phyloP scores from a whole-genome alignment of 2,329 filamentous ascomycete genomes.

The Alternaria incomplexa region DNA sequence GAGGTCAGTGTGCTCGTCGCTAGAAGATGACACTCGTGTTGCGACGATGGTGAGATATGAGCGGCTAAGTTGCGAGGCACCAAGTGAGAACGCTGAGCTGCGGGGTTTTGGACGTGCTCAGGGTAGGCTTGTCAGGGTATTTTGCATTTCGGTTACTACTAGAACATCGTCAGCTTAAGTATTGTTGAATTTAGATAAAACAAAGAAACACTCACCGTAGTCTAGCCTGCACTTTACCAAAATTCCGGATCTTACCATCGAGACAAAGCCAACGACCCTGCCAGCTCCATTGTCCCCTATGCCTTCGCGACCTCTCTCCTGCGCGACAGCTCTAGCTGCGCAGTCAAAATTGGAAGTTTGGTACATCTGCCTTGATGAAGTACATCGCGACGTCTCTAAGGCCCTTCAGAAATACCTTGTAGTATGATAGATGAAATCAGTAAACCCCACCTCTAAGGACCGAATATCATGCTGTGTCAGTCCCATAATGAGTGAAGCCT shows the following conservation, averaged over 20 bases:
- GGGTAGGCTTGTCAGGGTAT: constrained; percentile 7
- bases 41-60: constrained; percentile 6
- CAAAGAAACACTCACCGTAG: constrained; percentile 19
- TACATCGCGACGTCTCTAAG: background rate
- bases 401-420: background rate
- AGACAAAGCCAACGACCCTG: background rate
- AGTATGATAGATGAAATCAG: background rate
- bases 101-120: constrained; percentile 12
- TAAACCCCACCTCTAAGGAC: background rate
- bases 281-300: background rate
- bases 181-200: background rate
- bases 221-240: constrained; percentile 3
- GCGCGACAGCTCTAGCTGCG: background rate
- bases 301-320: background rate
- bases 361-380: background rate
- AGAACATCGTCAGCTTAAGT: constrained; percentile 17
- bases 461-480: background rate
- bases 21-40: constrained; percentile 6
- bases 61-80: constrained; percentile 9
- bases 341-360: background rate
- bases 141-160: constrained; percentile 27
- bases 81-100: constrained; percentile 17
- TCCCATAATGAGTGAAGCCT: background rate
- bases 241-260: background rate
- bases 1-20: background rate